Evolutionary conservation across 805 yeast genomes (phyloP).

Genomic region (Metschnikowia santaceciliae): DNA sequence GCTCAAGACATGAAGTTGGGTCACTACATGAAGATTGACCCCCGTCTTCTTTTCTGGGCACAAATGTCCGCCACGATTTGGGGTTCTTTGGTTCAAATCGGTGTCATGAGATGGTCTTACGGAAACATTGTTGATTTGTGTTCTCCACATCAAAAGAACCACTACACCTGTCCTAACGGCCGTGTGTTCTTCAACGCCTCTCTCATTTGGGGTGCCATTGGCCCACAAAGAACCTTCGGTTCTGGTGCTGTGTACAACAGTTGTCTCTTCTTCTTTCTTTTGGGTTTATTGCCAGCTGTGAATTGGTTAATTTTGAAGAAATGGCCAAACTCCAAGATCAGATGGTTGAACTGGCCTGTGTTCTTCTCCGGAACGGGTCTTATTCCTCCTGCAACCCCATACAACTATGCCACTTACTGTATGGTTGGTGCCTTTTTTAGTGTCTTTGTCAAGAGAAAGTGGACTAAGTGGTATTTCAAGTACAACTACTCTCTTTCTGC

Average conservation of each 20-base stretch:
- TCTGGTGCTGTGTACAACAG: constrained; percentile 16
- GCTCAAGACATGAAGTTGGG: constrained; percentile 47
- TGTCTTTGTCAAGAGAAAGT: constrained; percentile 36
- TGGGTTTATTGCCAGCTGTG: constrained; percentile 36
- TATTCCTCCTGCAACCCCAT: constrained; percentile 74
- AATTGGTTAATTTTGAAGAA: constrained; percentile 38
- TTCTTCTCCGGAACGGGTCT: constrained; percentile 49
- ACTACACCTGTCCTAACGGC: constrained; percentile 42
- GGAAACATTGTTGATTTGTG: constrained; percentile 36
- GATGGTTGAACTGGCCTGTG: constrained; percentile 36
- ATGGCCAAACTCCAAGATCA: constrained; percentile 36
- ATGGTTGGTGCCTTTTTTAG: constrained; percentile 34
- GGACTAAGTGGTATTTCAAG: constrained; percentile 44
- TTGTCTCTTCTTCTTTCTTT: constrained; percentile 33
- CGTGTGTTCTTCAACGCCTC: constrained; percentile 40
- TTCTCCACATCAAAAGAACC: constrained; percentile 22
- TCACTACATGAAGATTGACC: constrained; percentile 42
- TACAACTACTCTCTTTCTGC: constrained; percentile 44
- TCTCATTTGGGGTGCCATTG: constrained; percentile 43
- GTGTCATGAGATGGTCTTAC: constrained; percentile 42
- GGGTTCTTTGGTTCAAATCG: constrained; percentile 37
- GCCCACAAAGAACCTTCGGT: constrained; percentile 21
- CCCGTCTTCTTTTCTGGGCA: constrained; percentile 38
- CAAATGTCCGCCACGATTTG: constrained; percentile 43
- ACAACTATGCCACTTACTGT: constrained; percentile 57